Conservation (phyloP, 352 stramenopile species). For the Elongisporangium undulatum region DNA sequence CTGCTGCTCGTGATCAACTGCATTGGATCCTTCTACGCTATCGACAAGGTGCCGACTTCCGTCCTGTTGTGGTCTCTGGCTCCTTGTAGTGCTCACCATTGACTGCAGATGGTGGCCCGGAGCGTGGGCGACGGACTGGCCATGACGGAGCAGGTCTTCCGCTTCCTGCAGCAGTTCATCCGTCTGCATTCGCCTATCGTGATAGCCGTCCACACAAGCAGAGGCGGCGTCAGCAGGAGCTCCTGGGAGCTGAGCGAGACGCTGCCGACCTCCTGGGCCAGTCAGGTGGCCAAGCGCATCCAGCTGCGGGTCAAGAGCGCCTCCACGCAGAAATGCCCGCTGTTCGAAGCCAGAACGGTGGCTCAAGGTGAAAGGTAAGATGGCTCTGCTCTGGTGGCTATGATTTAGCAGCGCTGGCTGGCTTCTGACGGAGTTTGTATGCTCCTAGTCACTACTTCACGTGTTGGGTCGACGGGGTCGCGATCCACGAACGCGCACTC, state of each 20-base stretch:
- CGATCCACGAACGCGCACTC: not conserved
- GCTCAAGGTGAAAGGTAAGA: not conserved
- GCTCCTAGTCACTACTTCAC: not conserved
- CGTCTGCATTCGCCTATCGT: constrained; percentile 67
- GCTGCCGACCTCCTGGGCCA: constrained; percentile 60
- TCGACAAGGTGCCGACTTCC: constrained; percentile 44
- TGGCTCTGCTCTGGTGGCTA: not conserved
- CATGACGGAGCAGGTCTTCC: constrained; percentile 56
- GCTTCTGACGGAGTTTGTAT: not conserved
- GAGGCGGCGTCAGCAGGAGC: constrained; percentile 15
- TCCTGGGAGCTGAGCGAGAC: constrained; percentile 49
- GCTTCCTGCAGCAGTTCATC: constrained; percentile 67
- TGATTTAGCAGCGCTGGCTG: not conserved
- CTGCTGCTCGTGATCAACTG: constrained; percentile 58
- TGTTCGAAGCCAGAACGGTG: not conserved
- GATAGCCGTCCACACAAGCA: constrained; percentile 42
- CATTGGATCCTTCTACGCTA: constrained; percentile 56
- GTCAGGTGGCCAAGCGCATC: constrained; percentile 62
- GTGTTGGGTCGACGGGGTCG: not conserved
- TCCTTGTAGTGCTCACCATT: not conserved
- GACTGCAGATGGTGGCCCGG: constrained; percentile 48
- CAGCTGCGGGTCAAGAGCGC: constrained; percentile 20
- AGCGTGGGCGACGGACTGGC: constrained; percentile 47
- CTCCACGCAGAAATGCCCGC: not conserved
- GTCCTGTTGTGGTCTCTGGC: not conserved